phyloP scores from a whole-genome alignment of 2,329 filamentous ascomycete species.

The Polychaeton citri region DNA sequence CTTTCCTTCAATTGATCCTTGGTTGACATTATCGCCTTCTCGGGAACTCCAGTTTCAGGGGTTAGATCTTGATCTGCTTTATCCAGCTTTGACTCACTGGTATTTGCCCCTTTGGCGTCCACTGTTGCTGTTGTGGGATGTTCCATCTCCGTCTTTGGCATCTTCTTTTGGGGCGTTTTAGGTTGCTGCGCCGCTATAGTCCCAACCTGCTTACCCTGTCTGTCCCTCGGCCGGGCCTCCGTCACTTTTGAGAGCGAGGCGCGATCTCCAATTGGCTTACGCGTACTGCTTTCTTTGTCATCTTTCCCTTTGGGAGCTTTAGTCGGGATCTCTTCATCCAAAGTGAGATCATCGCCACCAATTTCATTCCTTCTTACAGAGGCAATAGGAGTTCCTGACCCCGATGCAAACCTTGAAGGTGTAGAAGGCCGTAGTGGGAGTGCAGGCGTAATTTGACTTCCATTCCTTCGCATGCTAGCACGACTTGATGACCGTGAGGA shows the following conservation, averaged over 20 bases:
- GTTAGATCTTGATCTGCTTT: neutral
- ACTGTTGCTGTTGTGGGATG: too few relatives aligned
- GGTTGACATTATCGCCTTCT: neutral
- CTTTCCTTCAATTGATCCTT: neutral
- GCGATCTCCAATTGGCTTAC: too few relatives aligned
- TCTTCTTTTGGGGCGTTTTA: neutral
- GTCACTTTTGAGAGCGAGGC: neutral
- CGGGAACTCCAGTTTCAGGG: neutral
- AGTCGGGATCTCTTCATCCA: conserved; percentile 9
- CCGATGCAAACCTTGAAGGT: conserved; percentile 18
- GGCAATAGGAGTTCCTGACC: conserved; percentile 12
- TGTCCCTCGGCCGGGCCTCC: neutral
- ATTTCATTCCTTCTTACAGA: neutral
- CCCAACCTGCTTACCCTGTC: neutral
- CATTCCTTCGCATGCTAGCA: conserved; percentile 17
- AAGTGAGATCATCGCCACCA: neutral
- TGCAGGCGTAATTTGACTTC: conserved; percentile 22
- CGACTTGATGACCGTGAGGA: conserved; percentile 19
- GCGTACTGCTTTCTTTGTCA: too few relatives aligned
- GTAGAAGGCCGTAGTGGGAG: conserved; percentile 28
- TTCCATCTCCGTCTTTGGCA: neutral
- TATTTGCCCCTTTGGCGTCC: neutral
- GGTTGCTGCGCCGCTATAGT: neutral
- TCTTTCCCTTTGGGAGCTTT: conserved; percentile 6
- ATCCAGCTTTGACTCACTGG: neutral